A percentile compares a stretch with the other conserved stretches of the same genome.
Conservation (phyloP, 495 filamentous ascomycete species). For the Friedmanniomyces endolithicus region DNA sequence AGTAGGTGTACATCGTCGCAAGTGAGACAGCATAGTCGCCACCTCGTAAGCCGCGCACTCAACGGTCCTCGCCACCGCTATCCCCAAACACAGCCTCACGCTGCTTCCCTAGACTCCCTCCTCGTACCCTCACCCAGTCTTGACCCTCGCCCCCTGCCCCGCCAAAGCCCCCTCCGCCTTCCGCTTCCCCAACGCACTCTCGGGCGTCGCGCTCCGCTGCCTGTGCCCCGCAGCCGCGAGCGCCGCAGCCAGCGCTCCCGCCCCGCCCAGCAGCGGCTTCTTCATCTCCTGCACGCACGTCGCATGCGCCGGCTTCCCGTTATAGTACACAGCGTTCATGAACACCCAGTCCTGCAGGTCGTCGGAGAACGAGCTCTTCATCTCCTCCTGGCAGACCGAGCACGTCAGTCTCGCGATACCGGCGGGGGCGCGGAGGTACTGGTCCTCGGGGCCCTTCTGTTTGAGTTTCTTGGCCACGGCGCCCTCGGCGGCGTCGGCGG, state of each 20-base stretch:
- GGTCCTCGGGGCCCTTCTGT: constrained; percentile 49
- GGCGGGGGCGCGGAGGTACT: constrained; percentile 71
- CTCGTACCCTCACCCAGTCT: constrained; percentile 4
- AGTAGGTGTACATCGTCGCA: too few species aligned
- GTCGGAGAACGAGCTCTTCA: constrained; percentile 78
- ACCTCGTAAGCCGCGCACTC: too few species aligned
- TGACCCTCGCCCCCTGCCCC: constrained; percentile 12
- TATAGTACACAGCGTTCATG: constrained; percentile 74
- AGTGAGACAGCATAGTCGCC: too few species aligned
- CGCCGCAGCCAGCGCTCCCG: constrained; percentile 2
- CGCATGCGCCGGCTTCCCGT: constrained; percentile 74
- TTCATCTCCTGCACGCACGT: constrained; percentile 78
- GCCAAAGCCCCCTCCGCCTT: constrained; percentile 26
- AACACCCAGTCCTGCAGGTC: constrained; percentile 94
- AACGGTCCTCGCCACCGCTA: too few species aligned
- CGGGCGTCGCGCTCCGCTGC: constrained; percentile 24
- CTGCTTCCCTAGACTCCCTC: too few species aligned
- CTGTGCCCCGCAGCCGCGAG: background rate
- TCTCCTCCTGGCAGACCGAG: constrained; percentile 89
- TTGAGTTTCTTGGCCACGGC: constrained; percentile 28
- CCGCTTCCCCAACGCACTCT: constrained; percentile 29
- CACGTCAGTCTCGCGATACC: constrained; percentile 59
- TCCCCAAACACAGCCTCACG: too few species aligned
- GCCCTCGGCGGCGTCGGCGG: constrained; percentile 4
- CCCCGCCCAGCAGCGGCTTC: constrained; percentile 29